Evolutionary conservation across 2,329 filamentous ascomycete genomes (phyloP).

Genomic region (Tolypocladium amazonense): DNA sequence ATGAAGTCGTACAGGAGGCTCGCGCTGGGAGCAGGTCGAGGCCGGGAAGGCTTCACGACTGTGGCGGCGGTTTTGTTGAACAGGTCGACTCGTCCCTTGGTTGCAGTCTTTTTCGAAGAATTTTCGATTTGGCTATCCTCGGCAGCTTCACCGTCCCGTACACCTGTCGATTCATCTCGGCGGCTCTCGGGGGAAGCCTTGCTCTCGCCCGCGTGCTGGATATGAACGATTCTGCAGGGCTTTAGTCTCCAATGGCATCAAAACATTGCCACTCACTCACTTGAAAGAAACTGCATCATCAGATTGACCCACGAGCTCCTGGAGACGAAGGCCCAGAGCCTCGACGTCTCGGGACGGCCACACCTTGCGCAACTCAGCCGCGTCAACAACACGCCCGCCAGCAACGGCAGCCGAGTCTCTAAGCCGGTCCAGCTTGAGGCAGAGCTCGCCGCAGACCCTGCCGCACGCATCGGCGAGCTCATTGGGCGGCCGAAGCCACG

Average conservation of each 20-base stretch:
- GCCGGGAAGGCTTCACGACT: background rate
- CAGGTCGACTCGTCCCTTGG: background rate
- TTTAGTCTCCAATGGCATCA: background rate
- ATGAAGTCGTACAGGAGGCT: conserved; percentile 19
- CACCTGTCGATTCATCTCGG: background rate
- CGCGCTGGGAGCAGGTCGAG: conserved; percentile 6
- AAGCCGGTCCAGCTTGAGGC: conserved; percentile 10
- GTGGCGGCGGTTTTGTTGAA: background rate
- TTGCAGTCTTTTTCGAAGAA: background rate
- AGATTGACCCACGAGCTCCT: conserved; percentile 3
- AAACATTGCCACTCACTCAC: background rate
- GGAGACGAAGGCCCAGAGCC: conserved; percentile 8
- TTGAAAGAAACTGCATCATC: background rate
- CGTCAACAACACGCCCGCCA: background rate
- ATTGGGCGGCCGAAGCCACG: background rate
- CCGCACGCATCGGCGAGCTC: conserved; percentile 6
- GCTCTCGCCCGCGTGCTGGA: background rate
- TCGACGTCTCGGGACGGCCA: conserved; percentile 11
- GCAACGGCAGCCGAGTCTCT: background rate
- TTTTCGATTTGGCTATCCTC: background rate
- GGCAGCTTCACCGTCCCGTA: background rate
- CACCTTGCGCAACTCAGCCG: conserved; percentile 3
- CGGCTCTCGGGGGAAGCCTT: background rate
- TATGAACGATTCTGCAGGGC: background rate
- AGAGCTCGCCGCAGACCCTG: conserved; percentile 15